Percentiles rank a stretch among this genome's conserved stretches.
phyloP scores from a whole-genome alignment of 768 basidiomycete species.

The Mycena rebaudengoi region DNA sequence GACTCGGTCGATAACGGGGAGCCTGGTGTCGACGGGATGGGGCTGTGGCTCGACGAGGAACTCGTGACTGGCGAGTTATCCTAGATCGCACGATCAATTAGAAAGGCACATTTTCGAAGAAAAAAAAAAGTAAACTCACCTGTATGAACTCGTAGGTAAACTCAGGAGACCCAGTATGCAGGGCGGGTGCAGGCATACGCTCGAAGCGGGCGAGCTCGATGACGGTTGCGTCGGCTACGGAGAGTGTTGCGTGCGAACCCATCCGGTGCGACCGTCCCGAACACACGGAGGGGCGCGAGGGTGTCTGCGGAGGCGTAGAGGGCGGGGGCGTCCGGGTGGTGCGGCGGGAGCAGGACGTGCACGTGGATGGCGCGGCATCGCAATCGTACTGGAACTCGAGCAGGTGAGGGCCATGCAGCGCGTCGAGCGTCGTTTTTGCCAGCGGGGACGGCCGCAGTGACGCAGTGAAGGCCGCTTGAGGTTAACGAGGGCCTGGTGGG shows the following conservation, averaged over 20 bases:
- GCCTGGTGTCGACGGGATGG: too few relatives aligned
- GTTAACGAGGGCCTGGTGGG: slow-evolving; percentile 93
- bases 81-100: too few relatives aligned
- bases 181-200: slow-evolving; percentile 38
- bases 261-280: slow-evolving; percentile 75
- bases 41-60: too few relatives aligned
- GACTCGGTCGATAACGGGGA: too few relatives aligned
- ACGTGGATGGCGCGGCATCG: slow-evolving; percentile 83
- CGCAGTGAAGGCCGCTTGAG: slow-evolving; percentile 90
- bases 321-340: slow-evolving; percentile 62
- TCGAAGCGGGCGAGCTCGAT: slow-evolving; percentile 86
- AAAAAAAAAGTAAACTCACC: too few relatives aligned
- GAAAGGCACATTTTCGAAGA: too few relatives aligned
- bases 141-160: too few relatives aligned
- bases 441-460: slow-evolving; percentile 79
- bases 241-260: slow-evolving; percentile 83
- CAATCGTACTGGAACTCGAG: slow-evolving; percentile 95
- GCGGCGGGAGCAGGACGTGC: slow-evolving; percentile 73
- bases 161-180: too few relatives aligned
- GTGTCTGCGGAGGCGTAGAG: slow-evolving; percentile 43
- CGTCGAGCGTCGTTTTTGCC: slow-evolving; percentile 54
- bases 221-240: slow-evolving; percentile 78
- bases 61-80: too few relatives aligned
- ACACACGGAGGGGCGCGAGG: slow-evolving; percentile 66
- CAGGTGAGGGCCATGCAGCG: slow-evolving; percentile 69